Evolutionary conservation across 129 eudicot genomes (phyloP).

Genomic region (Erigeron canadensis): DNA sequence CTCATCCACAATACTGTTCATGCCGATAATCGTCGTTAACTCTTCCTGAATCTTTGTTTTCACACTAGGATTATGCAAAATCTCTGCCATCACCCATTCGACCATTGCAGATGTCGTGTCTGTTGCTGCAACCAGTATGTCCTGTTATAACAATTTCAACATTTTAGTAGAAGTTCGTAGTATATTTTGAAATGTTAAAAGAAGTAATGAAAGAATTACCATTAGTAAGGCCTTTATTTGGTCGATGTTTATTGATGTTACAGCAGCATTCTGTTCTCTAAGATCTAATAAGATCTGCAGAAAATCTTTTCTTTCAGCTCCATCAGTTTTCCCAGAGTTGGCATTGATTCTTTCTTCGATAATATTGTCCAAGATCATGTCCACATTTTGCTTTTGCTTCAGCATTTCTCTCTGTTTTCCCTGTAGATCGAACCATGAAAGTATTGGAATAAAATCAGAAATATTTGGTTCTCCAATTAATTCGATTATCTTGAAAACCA

Average conservation of each 20-base stretch:
- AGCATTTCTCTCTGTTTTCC: neutral
- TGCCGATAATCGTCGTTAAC: conserved; percentile 26
- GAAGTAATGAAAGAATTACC: neutral
- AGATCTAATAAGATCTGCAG: neutral
- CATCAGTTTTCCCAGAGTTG: neutral
- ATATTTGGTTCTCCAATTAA: neutral
- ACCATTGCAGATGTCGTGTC: conserved; percentile 30
- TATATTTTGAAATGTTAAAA: too few species aligned
- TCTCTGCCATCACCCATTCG: conserved; percentile 47
- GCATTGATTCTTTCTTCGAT: neutral
- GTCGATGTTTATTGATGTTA: neutral
- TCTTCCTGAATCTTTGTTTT: conserved; percentile 33
- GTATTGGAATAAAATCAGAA: neutral
- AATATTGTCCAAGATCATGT: neutral
- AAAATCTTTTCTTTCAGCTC: neutral
- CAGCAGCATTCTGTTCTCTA: neutral
- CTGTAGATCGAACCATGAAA: neutral
- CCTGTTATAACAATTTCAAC: conserved; percentile 18
- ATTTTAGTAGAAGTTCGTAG: too few species aligned
- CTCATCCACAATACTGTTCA: conserved; percentile 33
- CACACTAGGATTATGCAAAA: conserved; percentile 29
- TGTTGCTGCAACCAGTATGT: conserved; percentile 36
- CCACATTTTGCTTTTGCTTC: neutral
- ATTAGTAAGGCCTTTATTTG: neutral
- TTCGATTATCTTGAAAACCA: neutral